phyloP scores from a whole-genome alignment of 2,329 filamentous ascomycete species.

The Fusarium papillatum region DNA sequence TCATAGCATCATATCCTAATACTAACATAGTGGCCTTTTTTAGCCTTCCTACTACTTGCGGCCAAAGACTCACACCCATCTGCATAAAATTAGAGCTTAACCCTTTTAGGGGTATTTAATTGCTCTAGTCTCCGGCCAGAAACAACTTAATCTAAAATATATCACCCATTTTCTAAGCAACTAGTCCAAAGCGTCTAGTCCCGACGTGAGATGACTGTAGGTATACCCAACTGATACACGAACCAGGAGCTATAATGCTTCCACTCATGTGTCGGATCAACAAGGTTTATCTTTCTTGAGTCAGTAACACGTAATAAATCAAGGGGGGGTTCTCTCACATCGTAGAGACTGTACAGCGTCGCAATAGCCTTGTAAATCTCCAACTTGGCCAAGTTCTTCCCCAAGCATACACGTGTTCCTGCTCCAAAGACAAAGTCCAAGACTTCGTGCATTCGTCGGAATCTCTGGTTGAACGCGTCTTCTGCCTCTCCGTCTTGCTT shows the following conservation, averaged over 20 bases:
- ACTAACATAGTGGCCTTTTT: no score
- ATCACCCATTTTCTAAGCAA: background rate
- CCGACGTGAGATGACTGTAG: background rate
- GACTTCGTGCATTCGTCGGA: background rate
- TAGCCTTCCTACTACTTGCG: no score
- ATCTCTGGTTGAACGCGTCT: background rate
- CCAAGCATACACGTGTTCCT: slow-evolving; percentile 5
- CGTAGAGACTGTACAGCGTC: background rate
- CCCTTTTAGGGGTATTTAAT: no score
- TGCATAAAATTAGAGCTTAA: no score
- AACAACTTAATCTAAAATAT: no score
- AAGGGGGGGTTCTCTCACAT: background rate
- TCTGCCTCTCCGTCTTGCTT: background rate
- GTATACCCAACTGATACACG: background rate
- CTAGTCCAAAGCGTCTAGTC: background rate
- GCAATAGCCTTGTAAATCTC: slow-evolving; percentile 10
- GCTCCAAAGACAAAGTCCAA: slow-evolving; percentile 4
- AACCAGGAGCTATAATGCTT: background rate
- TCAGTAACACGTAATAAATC: background rate
- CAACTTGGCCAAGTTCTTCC: slow-evolving; percentile 7
- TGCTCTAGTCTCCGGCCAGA: no score
- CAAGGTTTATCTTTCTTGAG: background rate
- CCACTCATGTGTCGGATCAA: background rate
- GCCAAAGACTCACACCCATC: no score
- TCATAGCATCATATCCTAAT: no score